Base-by-base conservation (phyloP, 2,329 filamentous ascomycete genomes). In the Aspergillus candidus region DNA sequence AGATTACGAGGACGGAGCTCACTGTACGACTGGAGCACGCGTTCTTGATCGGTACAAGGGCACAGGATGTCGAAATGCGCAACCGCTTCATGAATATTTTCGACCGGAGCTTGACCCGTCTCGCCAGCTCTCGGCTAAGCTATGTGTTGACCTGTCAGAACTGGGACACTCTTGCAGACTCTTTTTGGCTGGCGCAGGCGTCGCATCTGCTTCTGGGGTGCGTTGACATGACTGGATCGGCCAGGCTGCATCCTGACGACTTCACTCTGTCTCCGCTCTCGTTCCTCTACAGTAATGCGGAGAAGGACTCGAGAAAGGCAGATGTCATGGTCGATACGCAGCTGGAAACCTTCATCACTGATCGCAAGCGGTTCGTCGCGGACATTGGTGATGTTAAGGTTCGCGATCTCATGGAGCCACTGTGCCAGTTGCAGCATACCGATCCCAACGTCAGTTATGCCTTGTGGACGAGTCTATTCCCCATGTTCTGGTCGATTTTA, bases 21-120 rank as follows among this genome's bases (percentile, higher is more conserved):
- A 97, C 93, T 0, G 94, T 99, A 8, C 82, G 94, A 4, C 86
- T 99, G 78, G 93, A 99, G 70, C 91, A 97, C 67, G 93, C 93
- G 4, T 99, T 98, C 76, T 76, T 99, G 51, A 93, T 98, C 39
- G 93, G 94, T 22, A 94, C 91, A 0, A 75, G 94, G 56, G 91
- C 91, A 2, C 84, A 90, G 55, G 91, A 98, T 63, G 87, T 97
- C 11, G 86, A 94, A 46, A 96, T 97, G 88, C 86, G 93, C 35
- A 94, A 94, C 59, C 84, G 91, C 11, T 98, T 98, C 71, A 88
- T 98, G 82, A 80, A 80, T 14, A 96, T 98, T 51, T 96, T 98
- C 55, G 91, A 97, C 67, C 87, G 86, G 67, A 95, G 89, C 61
- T 73, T 98, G 52, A 94, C 89, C n/a, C 87, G 90, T 59, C 88